Evolutionary conservation across 2,329 filamentous ascomycete genomes (phyloP), one percentile per base, ranked within the genome.

Genomic region (Claviceps lovelessii): DNA sequence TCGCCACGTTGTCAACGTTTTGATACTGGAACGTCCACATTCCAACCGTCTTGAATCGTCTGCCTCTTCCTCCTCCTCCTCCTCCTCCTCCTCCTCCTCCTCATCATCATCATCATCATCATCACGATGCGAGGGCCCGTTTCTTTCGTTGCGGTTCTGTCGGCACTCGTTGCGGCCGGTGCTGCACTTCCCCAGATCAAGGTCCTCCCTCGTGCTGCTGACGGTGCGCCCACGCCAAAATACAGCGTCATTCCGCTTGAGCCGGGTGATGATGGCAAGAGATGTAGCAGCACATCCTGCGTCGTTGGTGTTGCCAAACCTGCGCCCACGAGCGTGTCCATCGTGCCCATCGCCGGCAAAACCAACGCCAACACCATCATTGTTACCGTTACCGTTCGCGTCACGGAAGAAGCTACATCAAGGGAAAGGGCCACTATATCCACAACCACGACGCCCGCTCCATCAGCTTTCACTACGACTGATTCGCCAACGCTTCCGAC

Each of bases 221-320:
- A 53, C 7, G 50, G 54, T 10, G 52, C 56, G 17, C 54, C 57
- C n/a, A 64, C 64, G 51, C 69, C 68, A 2, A 62, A 62, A 28
- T 73, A 72, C 51, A 70, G 68, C 3, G 68, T 73, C 35, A 68
- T 73, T 5, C 68, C 69, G 15, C 58, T 72, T n/a, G 68, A 70
- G 51, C 68, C 68, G 2, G 62, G 60, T 17, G 58, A 66, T 6
- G 59, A 62, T 29, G 60, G 58, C 39, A 54, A 55, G 11, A 49
- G 54, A 19, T 58, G 52, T 28, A 44, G 42, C 8, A 51, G 42
- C 8, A 49, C 23, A 23, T 23, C 23, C 23, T 23, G 23, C 23
- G 23, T 23, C 11, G 58, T 61, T 8, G 64, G 64, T 8, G 49
- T 68, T 31, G 51, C 39, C 8, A 31, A 39, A n/a, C 33, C 23